Percentiles rank a stretch among this genome's conserved stretches.
Evolutionary conservation across 192 early-diverging fungal genomes (phyloP).

Genomic region (Coemansia sp.): DNA sequence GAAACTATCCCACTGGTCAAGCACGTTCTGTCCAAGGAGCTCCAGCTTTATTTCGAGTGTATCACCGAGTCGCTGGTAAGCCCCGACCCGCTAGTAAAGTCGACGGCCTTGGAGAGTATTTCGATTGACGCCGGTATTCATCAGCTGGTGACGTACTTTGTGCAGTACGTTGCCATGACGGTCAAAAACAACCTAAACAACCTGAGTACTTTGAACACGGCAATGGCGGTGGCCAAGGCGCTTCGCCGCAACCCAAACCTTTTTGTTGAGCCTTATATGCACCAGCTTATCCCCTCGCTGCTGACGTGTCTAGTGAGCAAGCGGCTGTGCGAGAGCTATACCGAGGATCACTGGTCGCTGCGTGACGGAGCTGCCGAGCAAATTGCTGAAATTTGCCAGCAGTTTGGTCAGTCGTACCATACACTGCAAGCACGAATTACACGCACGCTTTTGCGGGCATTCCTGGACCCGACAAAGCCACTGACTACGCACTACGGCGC

Average conservation of each 20-base stretch:
- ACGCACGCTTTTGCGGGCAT: constrained; percentile 85
- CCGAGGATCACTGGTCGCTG: constrained; percentile 79
- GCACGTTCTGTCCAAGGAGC: constrained; percentile 86
- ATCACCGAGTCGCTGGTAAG: constrained; percentile 79
- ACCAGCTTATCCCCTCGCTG: constrained; percentile 92
- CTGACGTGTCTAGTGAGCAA: constrained; percentile 92
- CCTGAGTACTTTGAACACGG: constrained; percentile 65
- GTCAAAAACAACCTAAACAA: constrained; percentile 79
- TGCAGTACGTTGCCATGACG: constrained; percentile 87
- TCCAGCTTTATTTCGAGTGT: constrained; percentile 93
- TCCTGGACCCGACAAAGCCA: constrained; percentile 83
- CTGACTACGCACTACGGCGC: constrained; percentile 88
- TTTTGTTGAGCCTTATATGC: constrained; percentile 93
- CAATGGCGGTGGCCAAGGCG: constrained; percentile 78
- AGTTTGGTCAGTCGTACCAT: constrained; percentile 80
- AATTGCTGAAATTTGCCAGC: constrained; percentile 68
- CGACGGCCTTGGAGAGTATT: constrained; percentile 80
- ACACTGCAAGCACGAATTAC: constrained; percentile 86
- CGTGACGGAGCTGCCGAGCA: constrained; percentile 77
- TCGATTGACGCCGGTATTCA: constrained; percentile 90
- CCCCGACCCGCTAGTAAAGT: constrained; percentile 65
- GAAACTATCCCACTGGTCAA: constrained; percentile 78
- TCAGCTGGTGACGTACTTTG: constrained; percentile 92
- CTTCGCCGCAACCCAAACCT: constrained; percentile 85
- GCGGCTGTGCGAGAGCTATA: constrained; percentile 66